Evolutionary conservation across 768 basidiomycete genomes (phyloP).

Genomic region (Solioccasus polychromus): DNA sequence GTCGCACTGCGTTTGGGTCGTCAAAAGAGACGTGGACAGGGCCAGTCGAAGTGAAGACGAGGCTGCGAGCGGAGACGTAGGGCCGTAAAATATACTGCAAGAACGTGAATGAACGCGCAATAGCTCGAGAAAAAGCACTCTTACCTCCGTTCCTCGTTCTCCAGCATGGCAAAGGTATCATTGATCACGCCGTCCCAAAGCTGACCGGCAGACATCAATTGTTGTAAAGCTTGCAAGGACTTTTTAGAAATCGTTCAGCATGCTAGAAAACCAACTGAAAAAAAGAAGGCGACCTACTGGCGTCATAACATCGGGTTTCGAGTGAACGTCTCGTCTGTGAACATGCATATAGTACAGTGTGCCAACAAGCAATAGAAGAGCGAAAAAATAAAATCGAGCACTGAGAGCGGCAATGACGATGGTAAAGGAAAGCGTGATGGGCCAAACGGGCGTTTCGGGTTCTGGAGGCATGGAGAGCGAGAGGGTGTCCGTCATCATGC

Average conservation of each 20-base stretch:
- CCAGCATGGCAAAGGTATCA: constrained; percentile 61
- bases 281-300: constrained; percentile 40
- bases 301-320: constrained; percentile 49
- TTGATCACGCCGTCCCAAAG: constrained; percentile 75
- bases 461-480: constrained; percentile 33
- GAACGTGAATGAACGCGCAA: neutral
- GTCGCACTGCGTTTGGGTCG: constrained; percentile 78
- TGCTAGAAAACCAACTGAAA: constrained; percentile 1
- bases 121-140: constrained; percentile 8
- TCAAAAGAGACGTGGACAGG: constrained; percentile 69
- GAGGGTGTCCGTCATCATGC: constrained; percentile 18
- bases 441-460: constrained; percentile 34
- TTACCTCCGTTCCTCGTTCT: constrained; percentile 72
- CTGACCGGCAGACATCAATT: constrained; percentile 63
- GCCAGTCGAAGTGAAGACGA: constrained; percentile 54
- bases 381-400: constrained; percentile 41
- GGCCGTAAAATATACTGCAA: constrained; percentile 37
- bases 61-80: constrained; percentile 35
- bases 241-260: constrained; percentile 29
- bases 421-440: constrained; percentile 38
- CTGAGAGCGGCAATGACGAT: constrained; percentile 40
- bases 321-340: constrained; percentile 28
- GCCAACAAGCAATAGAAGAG: constrained; percentile 38
- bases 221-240: constrained; percentile 65
- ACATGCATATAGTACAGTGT: constrained; percentile 40